Base-by-base conservation (phyloP, 257 asterid species). In the Parsonsia alboflavescens region DNA sequence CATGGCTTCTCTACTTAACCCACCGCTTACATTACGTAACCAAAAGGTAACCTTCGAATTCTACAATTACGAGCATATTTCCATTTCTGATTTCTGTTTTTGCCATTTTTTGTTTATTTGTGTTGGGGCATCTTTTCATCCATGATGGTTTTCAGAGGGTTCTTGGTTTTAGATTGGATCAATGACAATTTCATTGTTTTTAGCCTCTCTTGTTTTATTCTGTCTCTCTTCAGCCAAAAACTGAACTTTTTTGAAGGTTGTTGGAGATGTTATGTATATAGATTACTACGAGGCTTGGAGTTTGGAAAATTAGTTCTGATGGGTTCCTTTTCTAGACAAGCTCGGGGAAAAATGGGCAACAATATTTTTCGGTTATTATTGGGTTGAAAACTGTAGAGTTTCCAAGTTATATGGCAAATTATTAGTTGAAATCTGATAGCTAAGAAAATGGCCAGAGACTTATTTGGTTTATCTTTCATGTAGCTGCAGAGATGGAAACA, bases 1-100 rank as follows among this genome's bases (percentile, higher is more conserved):
- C 78, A 90, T 88, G 96, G 93, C 93, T 84, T 86, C 90, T 84
- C 80, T 90, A 45, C 82, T 84, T 70, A 83, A 61, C 81, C 85
- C 92, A 74, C 77, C 88, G 63, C 83, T 83, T 52, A 82, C 79
- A 72, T 76, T 84, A 69, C 86, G 82, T 57, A 73, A 68, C 48
- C 84, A 76, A 80, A 85, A 88, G 90, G 91, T 88, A 81, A 61
- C n/a, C n/a, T 28, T 4, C 44, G 48, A n/a, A 19, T 79, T 50
- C 11, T n/a, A 3, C 26, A n/a, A 8, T 65, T 65, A 7, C 39
- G 26, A 36, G 48, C 49, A 17, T 7, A 30, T 15, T 72, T 17
- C 24, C 1, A 41, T 16, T 41, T 21, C 45, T 44, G 28, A 39
- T 45, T 66, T 10, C 39, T 75, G 30, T 19, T 19, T 33, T 33